Evolutionary conservation across 225 moss, liverwort and hornwort genomes (phyloP).

Genomic region (Pleurozium schreberi): DNA sequence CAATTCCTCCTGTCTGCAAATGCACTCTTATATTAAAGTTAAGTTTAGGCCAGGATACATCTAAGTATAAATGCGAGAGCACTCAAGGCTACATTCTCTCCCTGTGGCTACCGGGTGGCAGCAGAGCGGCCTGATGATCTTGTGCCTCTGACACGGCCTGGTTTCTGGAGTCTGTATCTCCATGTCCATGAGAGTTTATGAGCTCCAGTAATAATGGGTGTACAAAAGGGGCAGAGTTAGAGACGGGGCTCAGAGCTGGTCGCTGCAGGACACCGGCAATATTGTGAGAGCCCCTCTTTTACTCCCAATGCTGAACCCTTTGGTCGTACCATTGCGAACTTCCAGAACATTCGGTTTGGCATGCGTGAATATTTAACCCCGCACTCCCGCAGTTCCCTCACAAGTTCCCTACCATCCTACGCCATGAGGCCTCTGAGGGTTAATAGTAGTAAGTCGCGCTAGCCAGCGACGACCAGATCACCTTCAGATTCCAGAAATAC

Average conservation of each 20-base stretch:
- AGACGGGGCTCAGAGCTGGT: constrained; percentile 16
- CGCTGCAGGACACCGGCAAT: constrained; percentile 25
- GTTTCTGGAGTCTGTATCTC: constrained; percentile 23
- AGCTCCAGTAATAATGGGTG: constrained; percentile 28
- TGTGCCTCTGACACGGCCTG: background rate
- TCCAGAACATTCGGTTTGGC: constrained; percentile 48
- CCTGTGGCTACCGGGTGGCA: background rate
- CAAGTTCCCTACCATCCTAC: background rate
- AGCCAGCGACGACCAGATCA: background rate
- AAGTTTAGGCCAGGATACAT: background rate
- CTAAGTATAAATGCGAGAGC: background rate
- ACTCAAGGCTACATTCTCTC: constrained; percentile 30
- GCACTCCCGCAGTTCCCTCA: background rate
- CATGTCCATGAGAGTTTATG: constrained; percentile 28
- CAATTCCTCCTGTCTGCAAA: constrained; percentile 4
- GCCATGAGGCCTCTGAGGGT: background rate
- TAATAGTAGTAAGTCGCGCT: constrained; percentile 11
- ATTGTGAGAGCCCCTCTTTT: background rate
- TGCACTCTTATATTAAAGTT: background rate
- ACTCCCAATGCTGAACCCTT: background rate
- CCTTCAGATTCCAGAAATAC: constrained; percentile 11
- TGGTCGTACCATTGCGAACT: constrained; percentile 9
- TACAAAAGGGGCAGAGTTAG: constrained; percentile 11
- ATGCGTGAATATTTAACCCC: constrained; percentile 18
- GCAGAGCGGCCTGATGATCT: constrained; percentile 4